Percentiles rank a stretch among this genome's conserved stretches.
phyloP scores from a whole-genome alignment of 2,329 filamentous ascomycete species.

The Pestalotiopsis sp. region DNA sequence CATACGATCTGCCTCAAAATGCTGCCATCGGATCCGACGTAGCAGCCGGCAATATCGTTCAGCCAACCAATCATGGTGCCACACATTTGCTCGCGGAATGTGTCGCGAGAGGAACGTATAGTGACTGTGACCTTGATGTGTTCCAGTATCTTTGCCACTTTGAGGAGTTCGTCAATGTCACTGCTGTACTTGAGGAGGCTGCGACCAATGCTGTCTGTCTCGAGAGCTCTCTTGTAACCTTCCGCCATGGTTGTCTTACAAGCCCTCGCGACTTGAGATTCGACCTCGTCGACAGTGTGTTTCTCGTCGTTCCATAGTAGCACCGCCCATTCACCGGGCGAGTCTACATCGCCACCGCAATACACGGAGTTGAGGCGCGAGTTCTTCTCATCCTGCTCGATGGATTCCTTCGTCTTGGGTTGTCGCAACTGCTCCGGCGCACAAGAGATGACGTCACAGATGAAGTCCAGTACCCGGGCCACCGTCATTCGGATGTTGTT shows the following conservation, averaged over 20 bases:
- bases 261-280: slow-evolving; percentile 86
- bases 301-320: slow-evolving; percentile 99
- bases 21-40: slow-evolving; percentile 76
- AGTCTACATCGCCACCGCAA: slow-evolving; percentile 68
- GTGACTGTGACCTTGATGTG: slow-evolving; percentile 96
- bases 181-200: slow-evolving; percentile 79
- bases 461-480: slow-evolving; percentile 83
- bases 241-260: slow-evolving; percentile 74
- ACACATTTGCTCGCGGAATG: slow-evolving; percentile 97
- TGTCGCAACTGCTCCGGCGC: slow-evolving; percentile 93
- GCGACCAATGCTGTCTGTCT: slow-evolving; percentile 86
- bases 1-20: slow-evolving; percentile 83
- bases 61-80: slow-evolving; percentile 98
- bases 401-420: slow-evolving; percentile 79
- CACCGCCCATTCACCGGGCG: slow-evolving; percentile 77
- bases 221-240: slow-evolving; percentile 76
- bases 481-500: slow-evolving; percentile 84
- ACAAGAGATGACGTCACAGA: slow-evolving; percentile 97
- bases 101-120: slow-evolving; percentile 89
- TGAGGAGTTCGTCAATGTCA: slow-evolving; percentile 73
- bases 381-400: slow-evolving; percentile 77
- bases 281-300: slow-evolving; percentile 90
- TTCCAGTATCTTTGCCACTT: slow-evolving; percentile 84
- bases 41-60: slow-evolving; percentile 87
- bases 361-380: slow-evolving; percentile 79